These are phyloP conservation scores for Amaranthus palmeri DNA, from an alignment of 148 eudicot species.

Conservation along the genomic window DNA sequence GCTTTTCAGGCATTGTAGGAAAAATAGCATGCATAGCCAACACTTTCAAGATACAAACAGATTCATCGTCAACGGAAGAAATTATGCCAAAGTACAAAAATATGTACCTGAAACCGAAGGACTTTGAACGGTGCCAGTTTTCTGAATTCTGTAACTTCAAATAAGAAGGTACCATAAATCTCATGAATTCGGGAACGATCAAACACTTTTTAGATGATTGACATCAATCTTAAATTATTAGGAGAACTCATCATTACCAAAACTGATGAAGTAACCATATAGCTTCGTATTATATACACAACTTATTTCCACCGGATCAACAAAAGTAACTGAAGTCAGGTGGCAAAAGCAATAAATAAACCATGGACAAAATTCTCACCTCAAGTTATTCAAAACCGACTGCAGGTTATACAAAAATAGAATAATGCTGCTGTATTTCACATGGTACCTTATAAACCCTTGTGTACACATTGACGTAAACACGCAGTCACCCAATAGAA, in stretches of 20 bases:
- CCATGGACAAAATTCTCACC: conserved; percentile 6
- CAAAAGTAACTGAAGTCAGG: not conserved
- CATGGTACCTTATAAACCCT: not conserved
- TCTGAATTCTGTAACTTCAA: not conserved
- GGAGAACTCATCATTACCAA: no score
- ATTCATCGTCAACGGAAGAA: not conserved
- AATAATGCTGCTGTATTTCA: not conserved
- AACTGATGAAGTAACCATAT: not conserved
- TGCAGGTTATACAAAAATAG: not conserved
- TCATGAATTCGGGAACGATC: not conserved
- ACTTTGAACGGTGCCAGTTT: not conserved
- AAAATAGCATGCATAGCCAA: not conserved
- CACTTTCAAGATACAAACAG: not conserved
- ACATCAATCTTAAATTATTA: no score
- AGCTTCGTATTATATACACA: not conserved
- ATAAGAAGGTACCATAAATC: not conserved
- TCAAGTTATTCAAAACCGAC: not conserved
- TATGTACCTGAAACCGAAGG: not conserved
- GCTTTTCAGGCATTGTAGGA: not conserved
- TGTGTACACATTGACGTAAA: not conserved
- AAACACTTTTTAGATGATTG: no score
- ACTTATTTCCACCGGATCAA: not conserved
- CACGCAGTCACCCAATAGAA: not conserved
- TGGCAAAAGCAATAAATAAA: not conserved
- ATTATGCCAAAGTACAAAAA: not conserved